Evolutionary conservation across 1,139 yeast species (phyloP).

Genomic region (Sugiyamaella japonica): DNA sequence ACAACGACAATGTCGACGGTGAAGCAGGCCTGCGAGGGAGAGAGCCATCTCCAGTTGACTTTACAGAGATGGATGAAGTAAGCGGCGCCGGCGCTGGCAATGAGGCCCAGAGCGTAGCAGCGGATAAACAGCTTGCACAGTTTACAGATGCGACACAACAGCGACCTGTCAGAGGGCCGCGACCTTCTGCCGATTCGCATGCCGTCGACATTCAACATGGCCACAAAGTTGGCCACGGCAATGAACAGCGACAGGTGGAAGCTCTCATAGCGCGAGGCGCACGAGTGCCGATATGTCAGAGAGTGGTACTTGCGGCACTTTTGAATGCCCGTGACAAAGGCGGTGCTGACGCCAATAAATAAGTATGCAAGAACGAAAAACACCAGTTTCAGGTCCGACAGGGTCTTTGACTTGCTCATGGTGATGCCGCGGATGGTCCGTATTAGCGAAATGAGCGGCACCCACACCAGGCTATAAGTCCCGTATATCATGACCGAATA

Average conservation of each 20-base stretch:
- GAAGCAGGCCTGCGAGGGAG: constrained; percentile 14
- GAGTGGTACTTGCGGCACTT: constrained; percentile 17
- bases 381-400: constrained; percentile 13
- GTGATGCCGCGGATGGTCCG: constrained; percentile 7
- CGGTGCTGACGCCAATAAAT: constrained; percentile 15
- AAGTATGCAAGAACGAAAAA: constrained; percentile 17
- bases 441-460: constrained; percentile 8
- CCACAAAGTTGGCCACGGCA: constrained; percentile 15
- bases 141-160: background rate
- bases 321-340: constrained; percentile 18
- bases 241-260: constrained; percentile 15
- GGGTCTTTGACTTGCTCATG: background rate
- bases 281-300: constrained; percentile 8
- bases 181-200: background rate
- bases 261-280: constrained; percentile 14
- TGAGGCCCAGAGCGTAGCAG: constrained; percentile 9
- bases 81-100: constrained; percentile 3
- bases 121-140: constrained; percentile 4
- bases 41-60: constrained; percentile 13
- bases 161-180: constrained; percentile 1
- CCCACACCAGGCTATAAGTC: constrained; percentile 5
- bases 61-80: constrained; percentile 13
- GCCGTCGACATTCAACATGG: constrained; percentile 12
- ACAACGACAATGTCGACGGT: constrained; percentile 12
- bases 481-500: constrained; percentile 4